Percentiles rank a stretch among this genome's conserved stretches.
Evolutionary conservation across 2,329 filamentous ascomycete genomes (phyloP).

Genomic region (Ploettnerulaceae sp.): DNA sequence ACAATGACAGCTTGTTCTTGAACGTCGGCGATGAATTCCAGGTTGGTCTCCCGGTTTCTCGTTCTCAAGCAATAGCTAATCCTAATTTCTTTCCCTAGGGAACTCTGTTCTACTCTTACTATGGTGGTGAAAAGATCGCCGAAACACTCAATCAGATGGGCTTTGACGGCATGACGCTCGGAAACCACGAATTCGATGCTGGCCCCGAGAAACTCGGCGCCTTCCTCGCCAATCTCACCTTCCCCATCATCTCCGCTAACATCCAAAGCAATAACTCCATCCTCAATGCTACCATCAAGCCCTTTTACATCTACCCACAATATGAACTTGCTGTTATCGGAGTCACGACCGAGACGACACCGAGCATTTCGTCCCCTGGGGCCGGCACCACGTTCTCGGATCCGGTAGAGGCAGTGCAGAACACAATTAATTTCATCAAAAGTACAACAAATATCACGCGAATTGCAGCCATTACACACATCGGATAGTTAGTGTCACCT

Average conservation of each 20-base stretch:
- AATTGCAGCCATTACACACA: slow-evolving; percentile 62
- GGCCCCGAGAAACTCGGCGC: slow-evolving; percentile 58
- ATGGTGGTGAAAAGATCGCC: slow-evolving; percentile 63
- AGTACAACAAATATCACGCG: slow-evolving; percentile 57
- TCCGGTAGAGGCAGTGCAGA: slow-evolving; percentile 53
- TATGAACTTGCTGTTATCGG: slow-evolving; percentile 59
- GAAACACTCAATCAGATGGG: slow-evolving; percentile 59
- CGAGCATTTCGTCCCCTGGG: slow-evolving; percentile 54
- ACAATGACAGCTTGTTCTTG: slow-evolving; percentile 58
- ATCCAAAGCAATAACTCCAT: slow-evolving; percentile 54
- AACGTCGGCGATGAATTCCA: slow-evolving; percentile 64
- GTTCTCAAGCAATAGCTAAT: not conserved
- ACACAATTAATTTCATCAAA: slow-evolving; percentile 56
- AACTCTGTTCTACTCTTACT: slow-evolving; percentile 63
- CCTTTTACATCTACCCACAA: slow-evolving; percentile 59
- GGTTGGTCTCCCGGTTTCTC: slow-evolving; percentile 2
- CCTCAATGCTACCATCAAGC: slow-evolving; percentile 59
- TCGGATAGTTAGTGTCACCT: slow-evolving; percentile 45
- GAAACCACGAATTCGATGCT: slow-evolving; percentile 63
- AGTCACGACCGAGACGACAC: slow-evolving; percentile 56
- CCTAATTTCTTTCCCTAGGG: slow-evolving; percentile 41
- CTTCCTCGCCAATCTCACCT: slow-evolving; percentile 59
- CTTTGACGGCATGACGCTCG: slow-evolving; percentile 65
- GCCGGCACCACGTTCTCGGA: slow-evolving; percentile 54
- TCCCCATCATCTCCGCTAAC: slow-evolving; percentile 60